Evolutionary conservation across 352 stramenopile species (phyloP).

Genomic region (Phytophthora pisi): DNA sequence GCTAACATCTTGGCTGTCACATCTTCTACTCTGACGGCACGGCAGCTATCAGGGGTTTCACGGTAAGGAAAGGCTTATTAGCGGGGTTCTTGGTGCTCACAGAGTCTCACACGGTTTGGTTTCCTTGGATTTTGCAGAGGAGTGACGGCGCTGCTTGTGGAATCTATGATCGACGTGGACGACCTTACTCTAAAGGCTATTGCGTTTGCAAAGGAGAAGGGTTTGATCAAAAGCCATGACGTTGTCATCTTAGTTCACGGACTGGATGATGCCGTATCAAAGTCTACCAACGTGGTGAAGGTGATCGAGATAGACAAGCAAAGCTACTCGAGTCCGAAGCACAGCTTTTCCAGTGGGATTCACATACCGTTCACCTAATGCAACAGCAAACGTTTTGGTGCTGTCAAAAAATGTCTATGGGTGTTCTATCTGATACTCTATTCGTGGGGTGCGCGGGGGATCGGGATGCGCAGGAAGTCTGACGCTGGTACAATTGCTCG

Average conservation of each 20-base stretch:
- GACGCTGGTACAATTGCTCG: constrained; percentile 72
- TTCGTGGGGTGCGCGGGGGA: constrained; percentile 59
- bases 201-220: constrained; percentile 75
- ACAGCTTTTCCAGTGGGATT: constrained; percentile 73
- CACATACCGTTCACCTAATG: constrained; percentile 34
- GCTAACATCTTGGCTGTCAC: constrained; percentile 92
- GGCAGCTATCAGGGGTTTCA: constrained; percentile 80
- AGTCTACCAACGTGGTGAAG: constrained; percentile 90
- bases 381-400: not conserved
- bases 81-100: not conserved
- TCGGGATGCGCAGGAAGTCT: constrained; percentile 82
- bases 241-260: constrained; percentile 92
- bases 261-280: constrained; percentile 80
- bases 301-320: constrained; percentile 82
- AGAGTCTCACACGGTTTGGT: not conserved
- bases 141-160: constrained; percentile 65
- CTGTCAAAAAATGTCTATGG: constrained; percentile 7
- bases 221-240: constrained; percentile 86
- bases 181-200: constrained; percentile 88
- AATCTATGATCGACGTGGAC: constrained; percentile 85
- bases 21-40: constrained; percentile 64
- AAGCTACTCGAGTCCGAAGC: constrained; percentile 65
- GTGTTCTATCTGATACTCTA: constrained; percentile 34
- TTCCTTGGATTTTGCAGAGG: constrained; percentile 41
- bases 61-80: constrained; percentile 42